Percentiles rank a stretch among this genome's conserved stretches.
phyloP scores from a whole-genome alignment of 345 rosid species.

The Abelmoschus esculentus region DNA sequence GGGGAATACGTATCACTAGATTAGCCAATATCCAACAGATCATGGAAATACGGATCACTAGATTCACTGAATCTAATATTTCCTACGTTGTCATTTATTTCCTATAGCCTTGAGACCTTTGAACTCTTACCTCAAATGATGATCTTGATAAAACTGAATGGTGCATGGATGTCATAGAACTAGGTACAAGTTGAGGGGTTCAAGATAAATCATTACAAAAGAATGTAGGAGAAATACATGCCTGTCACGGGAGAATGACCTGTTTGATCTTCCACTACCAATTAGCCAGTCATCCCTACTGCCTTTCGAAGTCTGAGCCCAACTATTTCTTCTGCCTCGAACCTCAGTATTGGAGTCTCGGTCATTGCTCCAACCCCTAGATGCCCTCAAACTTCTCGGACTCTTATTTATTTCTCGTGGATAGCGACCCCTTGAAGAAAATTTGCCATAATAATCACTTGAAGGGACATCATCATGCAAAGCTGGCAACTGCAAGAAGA shows the following conservation, averaged over 20 bases:
- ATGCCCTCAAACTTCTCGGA: slow-evolving; percentile 39
- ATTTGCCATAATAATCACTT: slow-evolving; percentile 70
- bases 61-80: background rate
- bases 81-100: background rate
- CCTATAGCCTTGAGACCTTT: background rate
- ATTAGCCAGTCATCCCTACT: slow-evolving; percentile 69
- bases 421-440: slow-evolving; percentile 59
- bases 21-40: background rate
- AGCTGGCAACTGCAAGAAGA: slow-evolving; percentile 58
- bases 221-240: slow-evolving; percentile 11
- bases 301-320: slow-evolving; percentile 48
- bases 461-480: slow-evolving; percentile 90
- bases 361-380: slow-evolving; percentile 58
- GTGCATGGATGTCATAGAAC: background rate
- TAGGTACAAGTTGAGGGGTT: background rate
- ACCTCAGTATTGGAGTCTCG: slow-evolving; percentile 39
- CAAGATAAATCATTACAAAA: background rate
- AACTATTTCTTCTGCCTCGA: slow-evolving; percentile 56
- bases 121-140: background rate
- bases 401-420: slow-evolving; percentile 41
- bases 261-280: slow-evolving; percentile 56
- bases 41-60: background rate
- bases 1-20: background rate
- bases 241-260: slow-evolving; percentile 56
- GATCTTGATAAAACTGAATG: background rate